These are phyloP conservation scores for Fusarium tricinctum DNA, from an alignment of 2,329 filamentous ascomycete species.

Conservation along the genomic window DNA sequence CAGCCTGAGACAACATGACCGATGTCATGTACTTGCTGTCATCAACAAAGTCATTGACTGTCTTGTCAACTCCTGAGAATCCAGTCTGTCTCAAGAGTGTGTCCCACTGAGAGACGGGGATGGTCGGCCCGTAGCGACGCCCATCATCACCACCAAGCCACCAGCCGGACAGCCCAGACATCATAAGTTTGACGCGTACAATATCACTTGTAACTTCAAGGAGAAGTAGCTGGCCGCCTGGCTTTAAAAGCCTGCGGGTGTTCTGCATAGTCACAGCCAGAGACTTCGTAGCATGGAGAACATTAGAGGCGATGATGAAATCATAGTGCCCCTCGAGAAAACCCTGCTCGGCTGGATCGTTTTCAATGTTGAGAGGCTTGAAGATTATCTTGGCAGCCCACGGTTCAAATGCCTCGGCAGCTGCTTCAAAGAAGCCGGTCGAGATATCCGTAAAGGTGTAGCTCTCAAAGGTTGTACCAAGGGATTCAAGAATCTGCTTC, in stretches of 20 bases:
- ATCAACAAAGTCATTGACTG: slow-evolving; percentile 10
- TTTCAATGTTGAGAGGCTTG: slow-evolving; percentile 8
- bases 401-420: slow-evolving; percentile 2
- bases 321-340: slow-evolving; percentile 53
- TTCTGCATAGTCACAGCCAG: slow-evolving; percentile 33
- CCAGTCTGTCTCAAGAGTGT: not conserved
- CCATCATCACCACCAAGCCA: slow-evolving; percentile 18
- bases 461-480: slow-evolving; percentile 16
- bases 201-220: slow-evolving; percentile 13
- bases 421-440: slow-evolving; percentile 18
- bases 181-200: slow-evolving; percentile 13
- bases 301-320: slow-evolving; percentile 55
- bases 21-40: slow-evolving; percentile 12
- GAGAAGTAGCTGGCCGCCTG: slow-evolving; percentile 47
- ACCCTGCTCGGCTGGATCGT: slow-evolving; percentile 45
- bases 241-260: slow-evolving; percentile 43
- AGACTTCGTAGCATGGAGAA: slow-evolving; percentile 52
- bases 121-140: slow-evolving; percentile 10
- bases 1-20: slow-evolving; percentile 6
- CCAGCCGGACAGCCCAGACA: slow-evolving; percentile 22
- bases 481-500: not conserved
- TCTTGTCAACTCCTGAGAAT: slow-evolving; percentile 14
- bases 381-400: slow-evolving; percentile 26
- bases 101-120: slow-evolving; percentile 8
- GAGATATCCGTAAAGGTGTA: slow-evolving; percentile 35